These are phyloP conservation scores for Camelina neglecta DNA, from an alignment of 345 rosid genomes.

Conservation along the genomic window DNA sequence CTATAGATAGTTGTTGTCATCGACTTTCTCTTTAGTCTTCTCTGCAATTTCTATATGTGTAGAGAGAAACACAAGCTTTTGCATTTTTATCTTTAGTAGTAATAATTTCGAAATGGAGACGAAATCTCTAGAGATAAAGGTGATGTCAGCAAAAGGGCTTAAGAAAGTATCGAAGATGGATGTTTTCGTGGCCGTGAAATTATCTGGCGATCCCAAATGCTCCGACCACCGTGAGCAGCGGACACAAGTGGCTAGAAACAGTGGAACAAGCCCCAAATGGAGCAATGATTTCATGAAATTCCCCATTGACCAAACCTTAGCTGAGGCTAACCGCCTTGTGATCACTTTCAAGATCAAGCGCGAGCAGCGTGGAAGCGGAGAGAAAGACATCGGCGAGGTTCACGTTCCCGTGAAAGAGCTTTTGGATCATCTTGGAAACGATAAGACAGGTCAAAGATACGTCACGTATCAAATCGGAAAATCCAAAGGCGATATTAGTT, in stretches of 20 bases:
- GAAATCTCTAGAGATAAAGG: slow-evolving; percentile 34
- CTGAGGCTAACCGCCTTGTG: slow-evolving; percentile 42
- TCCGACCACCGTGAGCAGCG: slow-evolving; percentile 39
- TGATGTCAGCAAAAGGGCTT: slow-evolving; percentile 37
- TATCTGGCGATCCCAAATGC: slow-evolving; percentile 42
- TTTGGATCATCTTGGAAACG: slow-evolving; percentile 43
- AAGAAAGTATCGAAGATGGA: slow-evolving; percentile 30
- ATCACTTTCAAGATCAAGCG: slow-evolving; percentile 42
- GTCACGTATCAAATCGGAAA: slow-evolving; percentile 39
- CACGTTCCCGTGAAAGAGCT: slow-evolving; percentile 44
- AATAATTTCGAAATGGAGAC: slow-evolving; percentile 13
- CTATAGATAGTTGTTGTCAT: slow-evolving; percentile 8
- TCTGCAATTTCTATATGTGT: slow-evolving; percentile 33
- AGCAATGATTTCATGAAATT: slow-evolving; percentile 6
- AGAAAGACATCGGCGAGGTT: slow-evolving; percentile 42
- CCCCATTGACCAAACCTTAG: slow-evolving; percentile 38
- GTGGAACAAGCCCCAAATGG: slow-evolving; percentile 42
- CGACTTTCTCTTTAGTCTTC: slow-evolving; percentile 35
- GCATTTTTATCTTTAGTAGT: not conserved
- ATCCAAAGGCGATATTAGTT: slow-evolving; percentile 35
- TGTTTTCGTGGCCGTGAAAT: slow-evolving; percentile 35
- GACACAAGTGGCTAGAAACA: slow-evolving; percentile 34
- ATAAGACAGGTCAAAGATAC: slow-evolving; percentile 43
- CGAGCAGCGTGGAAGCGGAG: slow-evolving; percentile 32
- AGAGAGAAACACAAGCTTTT: slow-evolving; percentile 18